phyloP scores from a whole-genome alignment of 2,329 filamentous ascomycete genomes.

The Alternaria ethzedia region DNA sequence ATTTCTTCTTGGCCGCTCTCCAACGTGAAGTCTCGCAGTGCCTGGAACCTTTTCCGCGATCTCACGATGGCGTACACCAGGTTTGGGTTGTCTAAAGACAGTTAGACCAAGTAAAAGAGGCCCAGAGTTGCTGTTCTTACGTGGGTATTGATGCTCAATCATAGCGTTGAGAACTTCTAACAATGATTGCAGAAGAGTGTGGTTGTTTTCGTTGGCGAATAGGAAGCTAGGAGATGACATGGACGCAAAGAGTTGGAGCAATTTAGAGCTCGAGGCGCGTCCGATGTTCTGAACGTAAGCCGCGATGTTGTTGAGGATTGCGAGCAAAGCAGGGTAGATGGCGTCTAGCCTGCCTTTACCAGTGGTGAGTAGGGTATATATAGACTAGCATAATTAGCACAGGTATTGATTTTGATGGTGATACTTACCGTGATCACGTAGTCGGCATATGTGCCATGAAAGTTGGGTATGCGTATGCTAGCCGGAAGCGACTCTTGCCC shows the following conservation, averaged over 20 bases:
- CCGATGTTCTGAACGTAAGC: constrained; percentile 82
- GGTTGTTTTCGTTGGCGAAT: constrained; percentile 89
- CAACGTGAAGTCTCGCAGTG: constrained; percentile 83
- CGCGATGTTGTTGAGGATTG: constrained; percentile 91
- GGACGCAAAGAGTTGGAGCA: constrained; percentile 86
- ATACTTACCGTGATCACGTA: constrained; percentile 81
- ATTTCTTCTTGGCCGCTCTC: constrained; percentile 93
- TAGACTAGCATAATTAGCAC: constrained; percentile 65
- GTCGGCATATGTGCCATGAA: constrained; percentile 89
- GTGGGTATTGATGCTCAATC: constrained; percentile 83
- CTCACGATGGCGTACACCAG: constrained; percentile 80
- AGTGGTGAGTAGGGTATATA: constrained; percentile 87
- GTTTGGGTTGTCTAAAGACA: constrained; percentile 72
- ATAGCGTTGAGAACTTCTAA: constrained; percentile 90
- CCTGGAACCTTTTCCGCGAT: constrained; percentile 83
- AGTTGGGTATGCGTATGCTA: constrained; percentile 81
- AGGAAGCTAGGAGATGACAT: constrained; percentile 95
- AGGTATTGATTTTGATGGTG: neutral
- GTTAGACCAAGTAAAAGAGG: constrained; percentile 18
- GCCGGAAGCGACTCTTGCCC: constrained; percentile 85
- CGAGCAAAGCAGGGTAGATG: constrained; percentile 88
- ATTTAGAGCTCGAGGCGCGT: constrained; percentile 74
- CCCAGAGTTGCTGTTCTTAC: constrained; percentile 55
- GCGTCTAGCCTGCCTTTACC: constrained; percentile 90
- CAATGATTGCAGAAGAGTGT: constrained; percentile 78